A percentile compares a stretch with the other conserved stretches of the same genome.
Conservation (phyloP, 352 stramenopile genomes). For the Phytophthora parvispora region DNA sequence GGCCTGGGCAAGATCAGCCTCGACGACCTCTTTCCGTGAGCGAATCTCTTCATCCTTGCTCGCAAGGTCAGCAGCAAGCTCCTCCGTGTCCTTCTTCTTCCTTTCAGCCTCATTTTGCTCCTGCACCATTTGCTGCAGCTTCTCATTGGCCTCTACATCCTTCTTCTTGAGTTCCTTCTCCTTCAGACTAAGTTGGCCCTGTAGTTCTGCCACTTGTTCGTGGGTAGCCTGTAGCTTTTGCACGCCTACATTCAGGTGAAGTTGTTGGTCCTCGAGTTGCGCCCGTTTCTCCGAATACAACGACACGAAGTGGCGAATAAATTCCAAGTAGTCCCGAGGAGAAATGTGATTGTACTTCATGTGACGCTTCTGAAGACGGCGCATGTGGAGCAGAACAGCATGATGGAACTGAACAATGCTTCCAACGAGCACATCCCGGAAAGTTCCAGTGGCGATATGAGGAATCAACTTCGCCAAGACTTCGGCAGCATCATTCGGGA, state of each 20-base stretch:
- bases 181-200: conserved; percentile 95
- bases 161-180: conserved; percentile 97
- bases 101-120: conserved; percentile 99
- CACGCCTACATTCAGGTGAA: conserved; percentile 99
- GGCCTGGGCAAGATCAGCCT: conserved; percentile 97
- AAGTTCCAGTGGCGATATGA: conserved; percentile 74
- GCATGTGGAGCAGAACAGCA: conserved; percentile 87
- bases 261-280: conserved; percentile 96
- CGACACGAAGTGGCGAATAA: conserved; percentile 92
- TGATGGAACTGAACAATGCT: conserved; percentile 93
- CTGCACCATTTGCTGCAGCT: conserved; percentile 99
- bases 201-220: conserved; percentile 96
- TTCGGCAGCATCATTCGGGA: conserved; percentile 56
- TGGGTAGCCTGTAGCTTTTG: conserved; percentile 98
- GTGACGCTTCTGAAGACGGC: conserved; percentile 87
- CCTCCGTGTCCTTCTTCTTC: conserved; percentile 97
- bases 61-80: conserved; percentile 96
- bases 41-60: conserved; percentile 97
- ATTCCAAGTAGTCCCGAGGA: conserved; percentile 94
- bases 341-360: conserved; percentile 93
- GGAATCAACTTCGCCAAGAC: conserved; percentile 69
- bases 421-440: conserved; percentile 84
- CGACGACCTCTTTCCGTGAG: conserved; percentile 95
- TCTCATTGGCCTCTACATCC: conserved; percentile 97
- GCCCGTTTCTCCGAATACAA: conserved; percentile 94